phyloP scores from a whole-genome alignment of 1,139 yeast genomes.

The Sugiyamaella xylanicola region DNA sequence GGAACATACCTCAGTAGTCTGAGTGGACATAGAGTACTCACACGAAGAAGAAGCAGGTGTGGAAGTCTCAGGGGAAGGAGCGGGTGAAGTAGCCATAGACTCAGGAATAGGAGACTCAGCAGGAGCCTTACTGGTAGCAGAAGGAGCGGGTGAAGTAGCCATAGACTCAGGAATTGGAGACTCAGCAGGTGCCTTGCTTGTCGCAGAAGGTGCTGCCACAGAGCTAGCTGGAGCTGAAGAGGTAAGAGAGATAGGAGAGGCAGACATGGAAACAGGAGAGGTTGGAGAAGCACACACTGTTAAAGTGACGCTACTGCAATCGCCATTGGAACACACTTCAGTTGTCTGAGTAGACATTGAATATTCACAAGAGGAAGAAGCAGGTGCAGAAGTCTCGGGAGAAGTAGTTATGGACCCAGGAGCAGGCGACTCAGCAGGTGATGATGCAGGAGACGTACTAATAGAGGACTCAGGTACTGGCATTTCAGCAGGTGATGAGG shows the following conservation, averaged over 20 bases:
- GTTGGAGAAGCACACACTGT: neutral
- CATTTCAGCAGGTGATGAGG: no score
- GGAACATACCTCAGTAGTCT: slow-evolving; percentile 10
- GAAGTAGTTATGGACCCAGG: neutral
- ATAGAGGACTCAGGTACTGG: neutral
- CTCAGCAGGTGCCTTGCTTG: neutral
- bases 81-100: neutral
- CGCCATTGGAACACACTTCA: neutral
- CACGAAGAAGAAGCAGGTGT: neutral
- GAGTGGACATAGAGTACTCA: neutral
- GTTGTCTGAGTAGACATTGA: neutral
- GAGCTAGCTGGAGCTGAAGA: neutral
- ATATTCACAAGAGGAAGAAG: neutral
- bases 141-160: neutral
- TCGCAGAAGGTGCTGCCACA: no score
- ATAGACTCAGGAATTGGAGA: no score
- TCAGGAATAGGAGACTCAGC: neutral
- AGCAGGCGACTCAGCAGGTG: neutral
- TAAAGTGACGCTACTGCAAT: neutral
- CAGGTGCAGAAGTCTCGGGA: neutral
- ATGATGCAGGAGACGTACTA: neutral
- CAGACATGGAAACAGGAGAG: neutral
- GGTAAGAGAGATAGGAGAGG: neutral
- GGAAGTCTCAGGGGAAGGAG: neutral
- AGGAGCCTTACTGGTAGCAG: neutral